These are phyloP conservation scores for Pyrus betulifolia DNA, from an alignment of 306 rosid genomes.

Conservation along the genomic window DNA sequence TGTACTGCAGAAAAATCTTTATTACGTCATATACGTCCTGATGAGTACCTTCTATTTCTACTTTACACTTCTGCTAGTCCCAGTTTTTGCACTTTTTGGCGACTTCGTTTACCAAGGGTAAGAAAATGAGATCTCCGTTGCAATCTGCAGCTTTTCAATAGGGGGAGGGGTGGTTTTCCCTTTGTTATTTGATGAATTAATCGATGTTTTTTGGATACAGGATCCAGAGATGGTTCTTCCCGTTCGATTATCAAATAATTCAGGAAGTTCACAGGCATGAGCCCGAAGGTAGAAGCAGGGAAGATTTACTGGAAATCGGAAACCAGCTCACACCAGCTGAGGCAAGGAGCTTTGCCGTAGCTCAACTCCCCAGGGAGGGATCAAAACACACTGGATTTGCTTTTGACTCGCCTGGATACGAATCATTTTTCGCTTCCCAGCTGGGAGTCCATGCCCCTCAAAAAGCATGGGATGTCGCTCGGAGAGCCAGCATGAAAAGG, in stretches of 20 bases:
- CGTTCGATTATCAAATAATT: conserved; percentile 85
- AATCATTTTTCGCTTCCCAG: conserved; percentile 88
- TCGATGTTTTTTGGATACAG: conserved; percentile 29
- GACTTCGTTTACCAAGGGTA: conserved; percentile 93
- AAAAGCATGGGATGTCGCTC: conserved; percentile 96
- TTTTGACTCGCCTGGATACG: conserved; percentile 89
- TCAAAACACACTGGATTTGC: conserved; percentile 95
- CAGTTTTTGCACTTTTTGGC: conserved; percentile 72
- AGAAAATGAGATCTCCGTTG: conserved; percentile 3
- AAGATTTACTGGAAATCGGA: conserved; percentile 56
- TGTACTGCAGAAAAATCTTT: conserved; percentile 74
- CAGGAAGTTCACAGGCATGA: conserved; percentile 84
- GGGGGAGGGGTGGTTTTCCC: background rate
- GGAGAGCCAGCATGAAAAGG: conserved; percentile 84
- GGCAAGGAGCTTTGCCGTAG: conserved; percentile 72
- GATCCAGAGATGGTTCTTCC: conserved; percentile 92
- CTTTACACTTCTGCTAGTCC: conserved; percentile 65
- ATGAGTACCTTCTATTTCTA: conserved; percentile 89
- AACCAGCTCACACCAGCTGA: conserved; percentile 58
- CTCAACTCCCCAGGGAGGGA: conserved; percentile 72
- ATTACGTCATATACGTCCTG: conserved; percentile 72
- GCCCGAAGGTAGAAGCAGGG: conserved; percentile 43
- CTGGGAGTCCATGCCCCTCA: conserved; percentile 71
- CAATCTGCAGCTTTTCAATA: background rate
- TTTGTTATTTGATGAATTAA: background rate